Conservation (phyloP, 768 basidiomycete genomes). For the Kwoniella bestiolae region DNA sequence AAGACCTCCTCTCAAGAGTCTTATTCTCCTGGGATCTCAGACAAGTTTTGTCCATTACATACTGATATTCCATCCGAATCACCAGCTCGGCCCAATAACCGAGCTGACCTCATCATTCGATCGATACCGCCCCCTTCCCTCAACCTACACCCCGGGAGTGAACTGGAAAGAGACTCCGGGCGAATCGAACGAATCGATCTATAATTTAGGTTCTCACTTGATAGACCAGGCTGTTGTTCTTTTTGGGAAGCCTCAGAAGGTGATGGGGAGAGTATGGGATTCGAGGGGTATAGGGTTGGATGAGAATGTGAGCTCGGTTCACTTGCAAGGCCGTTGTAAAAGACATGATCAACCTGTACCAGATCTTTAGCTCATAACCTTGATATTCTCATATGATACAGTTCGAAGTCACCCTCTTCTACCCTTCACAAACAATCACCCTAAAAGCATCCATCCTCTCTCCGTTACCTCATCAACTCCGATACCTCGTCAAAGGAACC, state of each 20-base stretch:
- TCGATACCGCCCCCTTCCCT: conserved; percentile 66
- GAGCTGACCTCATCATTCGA: conserved; percentile 50
- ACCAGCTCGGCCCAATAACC: conserved; percentile 60
- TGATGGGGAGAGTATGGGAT: conserved; percentile 60
- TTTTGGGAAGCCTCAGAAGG: conserved; percentile 72
- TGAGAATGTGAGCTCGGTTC: conserved; percentile 60
- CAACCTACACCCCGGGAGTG: conserved; percentile 14
- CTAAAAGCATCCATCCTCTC: conserved; percentile 73
- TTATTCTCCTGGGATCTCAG: too few species aligned
- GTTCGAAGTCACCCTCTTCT: conserved; percentile 53
- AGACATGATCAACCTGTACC: too few species aligned
- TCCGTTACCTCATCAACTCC: conserved; percentile 68
- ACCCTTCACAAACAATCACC: conserved; percentile 66
- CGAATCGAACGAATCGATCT: conserved; percentile 70
- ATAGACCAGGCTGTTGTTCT: conserved; percentile 76
- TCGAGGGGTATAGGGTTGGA: conserved; percentile 50
- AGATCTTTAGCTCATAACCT: too few species aligned
- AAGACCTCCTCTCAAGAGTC: background rate
- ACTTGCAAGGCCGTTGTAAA: too few species aligned
- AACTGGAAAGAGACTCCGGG: conserved; percentile 74
- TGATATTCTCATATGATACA: conserved; percentile 13
- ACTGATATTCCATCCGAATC: too few species aligned
- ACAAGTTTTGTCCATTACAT: too few species aligned
- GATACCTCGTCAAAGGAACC: conserved; percentile 74
- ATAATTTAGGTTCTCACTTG: conserved; percentile 79